Percentiles rank a stretch among this genome's conserved stretches.
phyloP scores from a whole-genome alignment of 345 rosid species.

The Gossypium sturtianum region DNA sequence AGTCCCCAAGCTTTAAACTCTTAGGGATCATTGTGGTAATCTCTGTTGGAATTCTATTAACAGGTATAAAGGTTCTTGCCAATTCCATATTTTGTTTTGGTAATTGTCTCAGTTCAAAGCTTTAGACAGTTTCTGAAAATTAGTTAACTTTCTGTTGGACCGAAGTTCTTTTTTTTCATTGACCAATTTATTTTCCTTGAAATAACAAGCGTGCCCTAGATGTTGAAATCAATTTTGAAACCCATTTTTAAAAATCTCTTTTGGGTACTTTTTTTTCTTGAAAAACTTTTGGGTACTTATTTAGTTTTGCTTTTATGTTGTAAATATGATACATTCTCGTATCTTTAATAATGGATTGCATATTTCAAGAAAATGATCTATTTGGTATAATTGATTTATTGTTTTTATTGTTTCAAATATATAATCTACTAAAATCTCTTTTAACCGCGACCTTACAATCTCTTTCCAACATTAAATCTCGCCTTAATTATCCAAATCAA shows the following conservation, averaged over 20 bases:
- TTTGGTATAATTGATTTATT: background rate
- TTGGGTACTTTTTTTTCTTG: too few relatives aligned
- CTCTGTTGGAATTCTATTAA: constrained; percentile 75
- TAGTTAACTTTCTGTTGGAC: background rate
- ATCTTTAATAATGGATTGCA: background rate
- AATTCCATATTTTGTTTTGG: background rate
- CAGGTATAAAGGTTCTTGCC: constrained; percentile 48
- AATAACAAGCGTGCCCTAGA: background rate
- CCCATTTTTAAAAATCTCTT: background rate
- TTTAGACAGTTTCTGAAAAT: background rate
- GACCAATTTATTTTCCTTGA: background rate
- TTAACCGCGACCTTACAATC: background rate
- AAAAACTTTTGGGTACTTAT: background rate
- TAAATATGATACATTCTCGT: background rate
- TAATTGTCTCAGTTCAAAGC: background rate
- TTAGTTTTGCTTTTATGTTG: background rate
- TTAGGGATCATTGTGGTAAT: constrained; percentile 76
- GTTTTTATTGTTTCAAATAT: background rate
- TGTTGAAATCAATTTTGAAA: constrained; percentile 5
- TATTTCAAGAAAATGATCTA: background rate
- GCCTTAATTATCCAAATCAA: background rate
- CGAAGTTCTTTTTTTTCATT: background rate
- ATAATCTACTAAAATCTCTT: background rate
- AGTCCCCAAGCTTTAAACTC: constrained; percentile 93
- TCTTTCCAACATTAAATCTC: background rate